These are phyloP conservation scores for Musa balbisiana DNA, from an alignment of 202 grass and related monocot genomes.

Conservation along the genomic window DNA sequence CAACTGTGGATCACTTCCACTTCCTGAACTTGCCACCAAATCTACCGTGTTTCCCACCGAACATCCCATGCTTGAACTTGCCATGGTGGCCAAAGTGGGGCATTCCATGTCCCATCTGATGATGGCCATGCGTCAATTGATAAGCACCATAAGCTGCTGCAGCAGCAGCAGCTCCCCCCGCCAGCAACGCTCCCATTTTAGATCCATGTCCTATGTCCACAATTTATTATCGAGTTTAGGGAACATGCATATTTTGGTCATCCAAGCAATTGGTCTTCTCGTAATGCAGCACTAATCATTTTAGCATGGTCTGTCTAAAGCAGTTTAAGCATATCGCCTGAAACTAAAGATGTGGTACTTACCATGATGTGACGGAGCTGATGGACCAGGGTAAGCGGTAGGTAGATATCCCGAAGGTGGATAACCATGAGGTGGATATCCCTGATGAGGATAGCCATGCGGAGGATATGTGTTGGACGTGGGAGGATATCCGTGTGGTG, in stretches of 20 bases:
- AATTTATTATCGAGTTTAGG: background rate
- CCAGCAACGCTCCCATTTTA: slow-evolving; percentile 1
- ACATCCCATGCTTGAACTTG: slow-evolving; percentile 19
- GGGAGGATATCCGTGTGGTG: slow-evolving; percentile 1
- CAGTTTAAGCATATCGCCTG: background rate
- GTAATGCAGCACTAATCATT: background rate
- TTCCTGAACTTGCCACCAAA: slow-evolving; percentile 23
- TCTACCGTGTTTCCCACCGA: slow-evolving; percentile 11
- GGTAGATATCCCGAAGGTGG: slow-evolving; percentile 2
- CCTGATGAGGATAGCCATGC: background rate
- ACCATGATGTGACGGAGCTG: slow-evolving; percentile 5
- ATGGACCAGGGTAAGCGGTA: background rate
- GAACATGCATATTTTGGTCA: no score
- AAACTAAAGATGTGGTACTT: background rate
- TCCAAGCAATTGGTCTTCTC: background rate
- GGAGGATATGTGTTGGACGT: background rate
- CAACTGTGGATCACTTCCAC: slow-evolving; percentile 16
- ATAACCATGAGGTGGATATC: background rate
- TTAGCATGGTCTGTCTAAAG: background rate
- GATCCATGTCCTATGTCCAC: slow-evolving; percentile 9
- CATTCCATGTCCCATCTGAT: slow-evolving; percentile 10
- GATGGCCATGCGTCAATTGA: slow-evolving; percentile 17
- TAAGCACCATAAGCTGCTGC: slow-evolving; percentile 16
- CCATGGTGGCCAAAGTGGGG: slow-evolving; percentile 17
- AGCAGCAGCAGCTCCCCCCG: slow-evolving; percentile 20